These are phyloP conservation scores for Xylariales sp. DNA, from an alignment of 2,329 filamentous ascomycete species.

Conservation along the genomic window DNA sequence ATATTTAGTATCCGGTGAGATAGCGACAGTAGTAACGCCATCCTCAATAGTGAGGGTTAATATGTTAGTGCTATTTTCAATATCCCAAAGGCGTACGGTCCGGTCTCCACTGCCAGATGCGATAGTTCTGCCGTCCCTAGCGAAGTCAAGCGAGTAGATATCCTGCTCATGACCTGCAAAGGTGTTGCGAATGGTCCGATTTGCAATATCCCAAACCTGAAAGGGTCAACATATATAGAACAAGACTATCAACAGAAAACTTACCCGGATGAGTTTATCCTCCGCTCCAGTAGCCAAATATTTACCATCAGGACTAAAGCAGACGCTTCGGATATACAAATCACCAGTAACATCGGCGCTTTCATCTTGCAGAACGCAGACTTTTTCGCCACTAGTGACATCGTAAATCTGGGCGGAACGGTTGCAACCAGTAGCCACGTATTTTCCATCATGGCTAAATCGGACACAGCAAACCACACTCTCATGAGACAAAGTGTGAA, in stretches of 20 bases:
- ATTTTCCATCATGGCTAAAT: conserved; percentile 95
- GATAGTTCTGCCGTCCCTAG: conserved; percentile 91
- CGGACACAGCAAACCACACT: conserved; percentile 98
- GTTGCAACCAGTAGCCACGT: conserved; percentile 96
- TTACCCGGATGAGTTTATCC: conserved; percentile 94
- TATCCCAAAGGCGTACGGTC: conserved; percentile 96
- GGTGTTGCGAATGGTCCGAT: conserved; percentile 85
- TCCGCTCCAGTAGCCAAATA: conserved; percentile 96
- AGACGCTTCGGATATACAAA: conserved; percentile 96
- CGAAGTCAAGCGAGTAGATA: conserved; percentile 96
- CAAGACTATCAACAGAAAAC: conserved; percentile 49
- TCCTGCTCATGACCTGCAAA: conserved; percentile 99
- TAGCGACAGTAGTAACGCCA: conserved; percentile 96
- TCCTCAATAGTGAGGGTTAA: conserved; percentile 93
- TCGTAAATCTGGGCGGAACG: conserved; percentile 99
- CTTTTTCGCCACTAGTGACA: conserved; percentile 84
- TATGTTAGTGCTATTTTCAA: conserved; percentile 83
- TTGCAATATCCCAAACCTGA: conserved; percentile 93
- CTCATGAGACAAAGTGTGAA: conserved; percentile 92
- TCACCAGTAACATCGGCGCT: conserved; percentile 88
- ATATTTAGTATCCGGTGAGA: conserved; percentile 93
- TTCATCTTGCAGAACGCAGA: conserved; percentile 91
- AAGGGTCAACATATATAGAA: conserved; percentile 29
- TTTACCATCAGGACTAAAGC: conserved; percentile 96
- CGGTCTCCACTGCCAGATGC: conserved; percentile 95